Conservation (phyloP, 2,329 filamentous ascomycete genomes). For the Chrysosporium queenslandicum region DNA sequence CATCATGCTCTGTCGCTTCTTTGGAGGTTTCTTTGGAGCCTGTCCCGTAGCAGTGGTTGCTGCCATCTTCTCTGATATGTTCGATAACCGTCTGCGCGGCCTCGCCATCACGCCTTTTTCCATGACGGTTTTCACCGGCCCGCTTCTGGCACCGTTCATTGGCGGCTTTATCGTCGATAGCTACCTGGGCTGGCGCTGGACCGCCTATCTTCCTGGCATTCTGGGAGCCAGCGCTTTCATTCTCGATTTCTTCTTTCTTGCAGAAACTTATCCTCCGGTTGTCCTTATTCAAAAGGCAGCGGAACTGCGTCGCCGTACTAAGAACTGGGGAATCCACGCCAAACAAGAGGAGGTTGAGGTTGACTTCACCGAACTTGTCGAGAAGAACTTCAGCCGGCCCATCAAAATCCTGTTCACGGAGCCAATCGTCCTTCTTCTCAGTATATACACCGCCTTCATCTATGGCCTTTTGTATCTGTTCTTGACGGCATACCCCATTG, state of each 20-base stretch:
- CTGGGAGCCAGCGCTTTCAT: constrained; percentile 46
- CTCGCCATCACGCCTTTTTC: constrained; percentile 43
- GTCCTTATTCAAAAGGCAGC: constrained; percentile 48
- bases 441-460: constrained; percentile 30
- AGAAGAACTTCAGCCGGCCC: constrained; percentile 45
- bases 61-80: constrained; percentile 49
- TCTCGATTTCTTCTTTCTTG: constrained; percentile 44
- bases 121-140: constrained; percentile 45
- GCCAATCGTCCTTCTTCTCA: constrained; percentile 36
- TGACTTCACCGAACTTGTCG: constrained; percentile 41
- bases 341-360: constrained; percentile 48
- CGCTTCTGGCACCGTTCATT: constrained; percentile 45
- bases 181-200: constrained; percentile 47
- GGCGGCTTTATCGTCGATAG: constrained; percentile 46
- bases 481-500: constrained; percentile 28
- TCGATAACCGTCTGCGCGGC: constrained; percentile 40
- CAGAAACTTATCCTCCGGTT: constrained; percentile 50
- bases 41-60: constrained; percentile 46
- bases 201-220: constrained; percentile 45
- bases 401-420: constrained; percentile 37
- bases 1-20: constrained; percentile 45
- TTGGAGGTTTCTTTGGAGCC: constrained; percentile 45
- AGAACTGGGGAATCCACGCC: constrained; percentile 54
- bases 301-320: constrained; percentile 45
- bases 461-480: constrained; percentile 30